Conservation (phyloP, 768 basidiomycete species). For the Termitomyces sp. region DNA sequence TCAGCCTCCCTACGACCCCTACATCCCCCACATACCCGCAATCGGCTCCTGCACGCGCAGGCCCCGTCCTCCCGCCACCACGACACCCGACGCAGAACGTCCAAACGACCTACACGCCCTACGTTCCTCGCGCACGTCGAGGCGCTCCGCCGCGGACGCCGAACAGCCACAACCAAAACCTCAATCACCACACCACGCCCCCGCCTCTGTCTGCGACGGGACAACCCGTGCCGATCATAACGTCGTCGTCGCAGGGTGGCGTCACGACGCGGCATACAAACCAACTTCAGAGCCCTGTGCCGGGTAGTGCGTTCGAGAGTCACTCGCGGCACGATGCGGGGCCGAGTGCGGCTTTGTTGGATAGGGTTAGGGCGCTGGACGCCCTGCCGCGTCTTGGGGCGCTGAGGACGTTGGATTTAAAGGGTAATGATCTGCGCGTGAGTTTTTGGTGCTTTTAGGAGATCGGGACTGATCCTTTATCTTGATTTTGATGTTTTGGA, state of each 20-base stretch:
- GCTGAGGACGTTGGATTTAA: constrained; percentile 84
- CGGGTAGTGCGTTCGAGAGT: constrained; percentile 18
- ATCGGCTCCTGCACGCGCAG: constrained; percentile 19
- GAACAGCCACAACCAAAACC: constrained; percentile 18
- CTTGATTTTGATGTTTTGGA: constrained; percentile 13
- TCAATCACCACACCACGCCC: neutral
- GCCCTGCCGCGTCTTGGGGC: constrained; percentile 80
- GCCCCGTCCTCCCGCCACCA: constrained; percentile 32
- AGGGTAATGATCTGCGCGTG: constrained; percentile 88
- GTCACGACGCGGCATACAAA: constrained; percentile 41
- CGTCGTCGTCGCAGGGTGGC: constrained; percentile 52
- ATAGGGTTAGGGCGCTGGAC: constrained; percentile 89
- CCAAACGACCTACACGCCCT: constrained; percentile 80
- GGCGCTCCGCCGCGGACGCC: constrained; percentile 39
- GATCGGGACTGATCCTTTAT: constrained; percentile 1
- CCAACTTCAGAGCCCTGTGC: constrained; percentile 16
- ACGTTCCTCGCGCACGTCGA: constrained; percentile 43
- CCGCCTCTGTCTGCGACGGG: constrained; percentile 36
- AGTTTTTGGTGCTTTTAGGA: constrained; percentile 23
- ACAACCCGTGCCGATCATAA: constrained; percentile 61
- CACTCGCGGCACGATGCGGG: constrained; percentile 31
- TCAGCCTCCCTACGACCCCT: constrained; percentile 24
- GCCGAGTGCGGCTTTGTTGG: constrained; percentile 74
- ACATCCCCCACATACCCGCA: constrained; percentile 23
- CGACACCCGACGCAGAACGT: constrained; percentile 41